phyloP scores from a whole-genome alignment of 352 stramenopile genomes.

The Globisporangium solare region DNA sequence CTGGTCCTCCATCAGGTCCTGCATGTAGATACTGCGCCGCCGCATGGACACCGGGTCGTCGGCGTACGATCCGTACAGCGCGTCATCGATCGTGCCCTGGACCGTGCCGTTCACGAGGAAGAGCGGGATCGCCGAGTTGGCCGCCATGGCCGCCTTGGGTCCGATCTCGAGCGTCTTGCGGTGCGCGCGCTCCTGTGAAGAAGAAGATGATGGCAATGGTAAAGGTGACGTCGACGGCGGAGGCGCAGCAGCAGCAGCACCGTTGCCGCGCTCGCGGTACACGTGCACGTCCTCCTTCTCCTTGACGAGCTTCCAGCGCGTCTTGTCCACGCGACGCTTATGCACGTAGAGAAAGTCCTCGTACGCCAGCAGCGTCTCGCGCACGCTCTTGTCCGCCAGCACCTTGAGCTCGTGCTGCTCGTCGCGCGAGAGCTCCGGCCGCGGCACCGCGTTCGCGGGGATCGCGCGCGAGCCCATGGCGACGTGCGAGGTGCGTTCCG shows the following conservation, averaged over 20 bases:
- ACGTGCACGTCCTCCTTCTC: conserved; percentile 27
- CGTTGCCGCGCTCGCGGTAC: conserved; percentile 29
- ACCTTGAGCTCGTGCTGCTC: conserved; percentile 28
- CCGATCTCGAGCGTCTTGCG: conserved; percentile 30
- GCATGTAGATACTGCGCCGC: conserved; percentile 25
- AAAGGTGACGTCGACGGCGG: background rate
- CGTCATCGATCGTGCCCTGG: conserved; percentile 44
- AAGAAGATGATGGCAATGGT: no score
- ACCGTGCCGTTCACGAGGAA: conserved; percentile 27
- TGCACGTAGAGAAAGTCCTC: conserved; percentile 33
- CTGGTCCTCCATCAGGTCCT: conserved; percentile 49
- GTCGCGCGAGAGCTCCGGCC: background rate
- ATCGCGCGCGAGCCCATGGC: background rate
- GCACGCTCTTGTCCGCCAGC: conserved; percentile 29
- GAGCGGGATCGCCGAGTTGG: conserved; percentile 33
- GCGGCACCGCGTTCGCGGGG: background rate
- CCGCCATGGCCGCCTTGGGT: conserved; percentile 34
- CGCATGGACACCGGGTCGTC: conserved; percentile 36
- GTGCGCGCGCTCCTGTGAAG: conserved; percentile 2
- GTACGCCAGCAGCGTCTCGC: conserved; percentile 33
- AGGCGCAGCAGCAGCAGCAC: background rate
- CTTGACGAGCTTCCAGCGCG: conserved; percentile 31
- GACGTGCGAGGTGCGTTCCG: no score
- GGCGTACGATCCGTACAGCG: conserved; percentile 39
- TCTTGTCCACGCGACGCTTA: conserved; percentile 18